Base-by-base conservation (phyloP, 257 asterid species). In the Avicennia marina region DNA sequence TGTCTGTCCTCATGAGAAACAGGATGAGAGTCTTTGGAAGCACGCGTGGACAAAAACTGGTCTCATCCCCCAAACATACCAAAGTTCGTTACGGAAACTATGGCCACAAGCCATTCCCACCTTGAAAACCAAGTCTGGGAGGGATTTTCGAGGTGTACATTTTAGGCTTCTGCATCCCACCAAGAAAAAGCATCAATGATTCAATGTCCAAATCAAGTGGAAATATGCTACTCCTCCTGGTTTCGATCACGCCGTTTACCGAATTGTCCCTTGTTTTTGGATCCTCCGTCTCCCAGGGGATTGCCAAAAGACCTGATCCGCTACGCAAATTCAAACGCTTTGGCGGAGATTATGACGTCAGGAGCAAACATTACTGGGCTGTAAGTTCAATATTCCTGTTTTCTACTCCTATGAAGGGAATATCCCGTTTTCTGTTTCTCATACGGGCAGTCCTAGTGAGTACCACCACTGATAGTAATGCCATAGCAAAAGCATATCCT, bases 301-400 rank as follows among this genome's bases (percentile, higher is more conserved):
- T 63, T 16, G 62, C 65, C 24, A 61, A 31, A 25, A 65, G 89
- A 50, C 77, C 72, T 31, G 84, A 82, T 33, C 90, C 87, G 13
- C 27, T 79, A 3, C 29, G 43, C 1, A 61, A 66, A 16, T 72
- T 73, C 62, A 79, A 61, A 53, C 51, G 63, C 2, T 74, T 72
- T 26, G 62, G 59, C 24, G 82, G 84, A 44, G 65, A 32, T 69
- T 79, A 66, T 62, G 79, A 82, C 65, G 52, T 82, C 69, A 58
- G 74, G 12, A 59, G 72, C 69, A 78, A 60, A 42, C 87, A 82
- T 61, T 82, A 79, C 72, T 82, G 90, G 90, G 87, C 78, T 41
- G 82, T 82, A 67, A 74, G 90, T n/a, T n/a, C n/a, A n/a, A n/a
- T n/a, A n/a, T n/a, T n/a, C n/a, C n/a, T n/a, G n/a, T n/a, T n/a